Evolutionary conservation across 2,329 filamentous ascomycete genomes (phyloP), one percentile per base, ranked within the genome.

Genomic region (Hypoxylon sp.): DNA sequence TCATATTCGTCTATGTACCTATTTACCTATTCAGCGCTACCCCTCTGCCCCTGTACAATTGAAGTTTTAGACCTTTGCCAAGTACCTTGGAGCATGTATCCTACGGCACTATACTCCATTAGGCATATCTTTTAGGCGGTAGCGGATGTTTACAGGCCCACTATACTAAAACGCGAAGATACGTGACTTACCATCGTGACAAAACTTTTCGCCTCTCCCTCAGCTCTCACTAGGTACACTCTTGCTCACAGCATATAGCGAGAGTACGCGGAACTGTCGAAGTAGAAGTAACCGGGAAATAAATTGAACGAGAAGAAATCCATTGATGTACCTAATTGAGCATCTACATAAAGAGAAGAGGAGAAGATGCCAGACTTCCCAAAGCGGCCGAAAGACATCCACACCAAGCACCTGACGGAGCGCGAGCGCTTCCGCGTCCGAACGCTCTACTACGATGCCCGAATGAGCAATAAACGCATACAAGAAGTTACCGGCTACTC

Each of bases 361-460:
- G 29, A 47, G 8, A 60, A 45, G 30, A 63, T 61, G 56, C 48
- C 54, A 2, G 4, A 9, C 23, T 39, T 34, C 19, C 59, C 53
- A 45, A 65, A 53, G 23, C 65, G 71, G 5, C 74, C 74, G 3
- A 74, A 71, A 29, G 73, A 70, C 14, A 48, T 74, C 30, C 72
- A 74, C 54, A 74, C 73, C 16, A 75, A 74, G 48, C 73, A 75
- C 48, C 66, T 76, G 30, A 74, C 73, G 3, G 72, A 73, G 62
- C 55, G 70, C 1, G 72, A 76, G 32, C 71, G 74, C 48, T 74
- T 74, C 61, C 59, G 73, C 16, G 70, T 75, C 25, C 73, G 73
- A 54, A 74, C 71, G 11, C 66, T 76, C n/a, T 74, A 76, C 53
- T 74, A 71, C 50, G 73, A 75, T 55, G 73, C 73, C 29, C 50